A percentile compares a stretch with the other conserved stretches of the same genome.
phyloP scores from a whole-genome alignment of 345 rosid genomes.

The Bruguiera sexangula region DNA sequence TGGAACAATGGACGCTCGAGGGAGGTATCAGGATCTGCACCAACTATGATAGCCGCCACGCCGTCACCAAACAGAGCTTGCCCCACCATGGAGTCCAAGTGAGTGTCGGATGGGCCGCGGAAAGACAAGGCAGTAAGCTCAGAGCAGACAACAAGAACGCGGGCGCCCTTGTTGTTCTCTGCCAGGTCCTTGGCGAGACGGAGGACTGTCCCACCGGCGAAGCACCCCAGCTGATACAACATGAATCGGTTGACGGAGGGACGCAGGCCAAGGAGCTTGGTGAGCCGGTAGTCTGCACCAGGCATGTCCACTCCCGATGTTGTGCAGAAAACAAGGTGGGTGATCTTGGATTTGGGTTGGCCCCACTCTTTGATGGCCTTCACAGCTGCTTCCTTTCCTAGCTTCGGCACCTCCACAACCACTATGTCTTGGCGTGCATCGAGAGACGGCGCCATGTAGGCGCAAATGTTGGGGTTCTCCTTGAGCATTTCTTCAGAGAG shows the following conservation, averaged over 20 bases:
- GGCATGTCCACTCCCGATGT: slow-evolving; percentile 27
- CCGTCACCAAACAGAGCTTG: slow-evolving; percentile 25
- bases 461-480: slow-evolving; percentile 13
- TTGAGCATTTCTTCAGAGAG: slow-evolving; percentile 11
- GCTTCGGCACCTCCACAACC: slow-evolving; percentile 21
- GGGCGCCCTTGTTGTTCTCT: slow-evolving; percentile 22
- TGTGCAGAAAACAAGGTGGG: slow-evolving; percentile 23
- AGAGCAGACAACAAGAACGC: slow-evolving; percentile 23
- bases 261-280: slow-evolving; percentile 22
- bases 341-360: slow-evolving; percentile 22
- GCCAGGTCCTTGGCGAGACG: slow-evolving; percentile 21
- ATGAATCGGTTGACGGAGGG: slow-evolving; percentile 21
- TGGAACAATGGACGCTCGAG: slow-evolving; percentile 19
- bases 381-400: slow-evolving; percentile 21
- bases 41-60: slow-evolving; percentile 17
- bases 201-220: slow-evolving; percentile 20
- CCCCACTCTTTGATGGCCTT: slow-evolving; percentile 26
- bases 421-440: slow-evolving; percentile 26
- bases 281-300: slow-evolving; percentile 21
- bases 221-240: slow-evolving; percentile 26
- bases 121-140: slow-evolving; percentile 17
- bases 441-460: slow-evolving; percentile 16
- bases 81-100: slow-evolving; percentile 23
- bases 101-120: slow-evolving; percentile 18
- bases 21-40: slow-evolving; percentile 18